phyloP scores from a whole-genome alignment of 441 rosid genomes.

The Adansonia rubrostipa region DNA sequence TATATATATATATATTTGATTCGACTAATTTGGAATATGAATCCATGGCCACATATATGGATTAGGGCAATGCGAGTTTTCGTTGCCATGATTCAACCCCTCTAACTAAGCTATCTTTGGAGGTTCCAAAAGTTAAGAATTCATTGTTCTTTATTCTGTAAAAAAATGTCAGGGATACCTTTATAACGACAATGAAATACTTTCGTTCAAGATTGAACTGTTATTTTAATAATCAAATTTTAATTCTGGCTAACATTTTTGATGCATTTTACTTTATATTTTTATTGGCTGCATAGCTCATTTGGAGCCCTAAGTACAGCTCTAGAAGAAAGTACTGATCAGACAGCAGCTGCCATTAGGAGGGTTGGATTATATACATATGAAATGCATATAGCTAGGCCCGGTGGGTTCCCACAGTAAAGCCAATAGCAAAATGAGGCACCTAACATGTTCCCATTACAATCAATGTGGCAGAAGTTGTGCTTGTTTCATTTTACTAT shows the following conservation, averaged over 20 bases:
- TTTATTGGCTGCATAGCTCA: too few species aligned
- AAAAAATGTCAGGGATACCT: neutral
- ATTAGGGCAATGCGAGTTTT: neutral
- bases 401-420: neutral
- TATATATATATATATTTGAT: neutral
- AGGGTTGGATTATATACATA: neutral
- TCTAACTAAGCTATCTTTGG: neutral
- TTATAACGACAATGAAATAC: neutral
- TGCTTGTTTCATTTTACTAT: neutral
- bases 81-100: neutral
- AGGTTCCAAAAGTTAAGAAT: neutral
- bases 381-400: neutral
- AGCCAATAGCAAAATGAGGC: neutral
- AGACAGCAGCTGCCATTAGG: neutral
- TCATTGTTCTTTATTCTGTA: too few species aligned
- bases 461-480: neutral
- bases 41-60: constrained; percentile 5
- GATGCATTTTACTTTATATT: too few species aligned
- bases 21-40: neutral
- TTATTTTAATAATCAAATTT: too few species aligned
- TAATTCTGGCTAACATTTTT: neutral
- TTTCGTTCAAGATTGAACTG: too few species aligned
- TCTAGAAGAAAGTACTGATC: too few species aligned
- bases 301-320: too few species aligned
- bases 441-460: neutral